These are phyloP conservation scores for Ustilago cynodontis DNA, from an alignment of 1,284 basidiomycete genomes.

Conservation along the genomic window DNA sequence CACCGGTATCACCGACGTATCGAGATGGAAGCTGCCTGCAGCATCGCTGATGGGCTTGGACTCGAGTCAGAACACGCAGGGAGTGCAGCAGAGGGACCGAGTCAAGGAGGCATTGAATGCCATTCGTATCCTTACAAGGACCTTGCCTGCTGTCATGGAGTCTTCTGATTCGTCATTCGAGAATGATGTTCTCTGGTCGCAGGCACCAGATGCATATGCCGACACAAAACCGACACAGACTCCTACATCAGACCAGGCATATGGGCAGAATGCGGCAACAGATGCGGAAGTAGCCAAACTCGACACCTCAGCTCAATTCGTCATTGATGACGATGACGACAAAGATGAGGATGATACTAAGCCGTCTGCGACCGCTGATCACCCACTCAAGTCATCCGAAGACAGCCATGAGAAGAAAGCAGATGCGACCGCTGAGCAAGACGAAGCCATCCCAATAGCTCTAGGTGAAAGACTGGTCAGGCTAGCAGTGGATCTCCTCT, in stretches of 20 bases:
- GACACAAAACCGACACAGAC: slow-evolving; percentile 7
- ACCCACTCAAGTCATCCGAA: slow-evolving; percentile 33
- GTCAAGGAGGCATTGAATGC: slow-evolving; percentile 64
- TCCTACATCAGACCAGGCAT: background rate
- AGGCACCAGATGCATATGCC: slow-evolving; percentile 25
- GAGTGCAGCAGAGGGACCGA: slow-evolving; percentile 41
- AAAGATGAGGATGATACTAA: slow-evolving; percentile 27
- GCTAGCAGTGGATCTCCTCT: slow-evolving; percentile 62
- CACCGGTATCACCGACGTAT: slow-evolving; percentile 27
- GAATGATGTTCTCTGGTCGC: slow-evolving; percentile 48
- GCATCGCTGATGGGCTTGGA: slow-evolving; percentile 27
- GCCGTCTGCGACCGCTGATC: slow-evolving; percentile 15
- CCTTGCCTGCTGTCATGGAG: slow-evolving; percentile 60
- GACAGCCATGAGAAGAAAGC: background rate
- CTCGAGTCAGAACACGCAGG: background rate
- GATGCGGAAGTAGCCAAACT: slow-evolving; percentile 44
- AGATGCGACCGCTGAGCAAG: slow-evolving; percentile 8
- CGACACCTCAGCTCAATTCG: slow-evolving; percentile 60
- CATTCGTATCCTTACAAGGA: slow-evolving; percentile 60
- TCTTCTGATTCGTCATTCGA: slow-evolving; percentile 36
- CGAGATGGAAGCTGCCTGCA: slow-evolving; percentile 35
- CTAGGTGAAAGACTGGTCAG: slow-evolving; percentile 53
- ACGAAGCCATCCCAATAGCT: slow-evolving; percentile 25
- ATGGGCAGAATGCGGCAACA: background rate
- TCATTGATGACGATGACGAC: slow-evolving; percentile 62